phyloP scores from a whole-genome alignment of 768 basidiomycete genomes.

The Russula lepida region DNA sequence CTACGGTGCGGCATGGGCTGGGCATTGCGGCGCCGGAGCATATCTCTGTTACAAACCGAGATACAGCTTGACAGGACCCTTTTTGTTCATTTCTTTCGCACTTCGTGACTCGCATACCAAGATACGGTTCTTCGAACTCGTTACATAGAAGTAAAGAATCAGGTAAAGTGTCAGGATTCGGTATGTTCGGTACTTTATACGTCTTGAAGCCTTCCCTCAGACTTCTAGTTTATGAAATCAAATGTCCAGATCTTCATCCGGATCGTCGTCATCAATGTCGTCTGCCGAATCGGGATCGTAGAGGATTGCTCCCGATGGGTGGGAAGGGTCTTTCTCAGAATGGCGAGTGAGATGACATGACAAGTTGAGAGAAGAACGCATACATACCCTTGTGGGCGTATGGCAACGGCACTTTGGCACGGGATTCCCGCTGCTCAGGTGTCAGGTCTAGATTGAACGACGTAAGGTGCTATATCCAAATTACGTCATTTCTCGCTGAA shows the following conservation, averaged over 20 bases:
- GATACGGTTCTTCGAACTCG: background rate
- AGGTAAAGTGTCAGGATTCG: background rate
- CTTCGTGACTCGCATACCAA: background rate
- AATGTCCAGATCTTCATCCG: constrained; percentile 89
- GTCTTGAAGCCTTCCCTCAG: background rate
- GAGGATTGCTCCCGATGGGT: constrained; percentile 47
- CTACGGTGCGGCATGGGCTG: background rate
- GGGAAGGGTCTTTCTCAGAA: constrained; percentile 19
- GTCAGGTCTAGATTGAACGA: constrained; percentile 86
- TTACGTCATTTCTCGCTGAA: background rate
- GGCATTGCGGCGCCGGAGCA: background rate
- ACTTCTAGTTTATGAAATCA: constrained; percentile 26
- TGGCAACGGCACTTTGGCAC: constrained; percentile 79
- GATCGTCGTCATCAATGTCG: constrained; percentile 93
- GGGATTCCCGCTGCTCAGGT: constrained; percentile 65
- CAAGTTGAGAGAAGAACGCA: background rate
- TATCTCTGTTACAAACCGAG: background rate
- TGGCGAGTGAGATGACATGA: constrained; percentile 31
- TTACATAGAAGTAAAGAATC: background rate
- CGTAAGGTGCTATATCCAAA: constrained; percentile 28
- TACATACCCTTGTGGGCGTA: constrained; percentile 75
- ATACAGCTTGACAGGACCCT: background rate
- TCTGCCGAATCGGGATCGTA: constrained; percentile 94
- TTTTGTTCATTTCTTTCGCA: background rate
- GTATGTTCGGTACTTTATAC: constrained; percentile 6